Evolutionary conservation across 2,329 filamentous ascomycete genomes (phyloP), one percentile per base, ranked within the genome.

Genomic region (Talaromyces pinophilus): DNA sequence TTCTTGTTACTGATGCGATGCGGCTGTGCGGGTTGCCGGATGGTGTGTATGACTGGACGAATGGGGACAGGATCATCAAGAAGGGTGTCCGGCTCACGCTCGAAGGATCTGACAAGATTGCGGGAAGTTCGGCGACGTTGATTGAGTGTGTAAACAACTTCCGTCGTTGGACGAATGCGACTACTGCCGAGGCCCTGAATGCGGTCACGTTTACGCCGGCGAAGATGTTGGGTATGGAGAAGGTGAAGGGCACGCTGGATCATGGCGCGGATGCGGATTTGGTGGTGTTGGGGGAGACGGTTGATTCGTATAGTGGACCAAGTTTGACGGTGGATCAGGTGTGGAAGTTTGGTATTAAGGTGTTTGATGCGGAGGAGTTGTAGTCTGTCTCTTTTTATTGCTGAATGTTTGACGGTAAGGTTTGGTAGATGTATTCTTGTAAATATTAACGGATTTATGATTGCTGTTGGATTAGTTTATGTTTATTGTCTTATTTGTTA

Each of bases 1-100:
- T 97, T 67, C 86, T 97, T 5, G 93, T 97, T 54, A 97, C 93
- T 0, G 93, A 97, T 77, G 93, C 93, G 5, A 96, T 96, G 92
- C 89, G 92, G 71, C 85, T 96, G 17, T 89, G 92, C 22, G 93
- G 93, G 0, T 83, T 96, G 63, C 90, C 91, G 0, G 93, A 97
- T 72, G 93, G 93, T 2, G 84, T 87, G 1, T 96, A 97, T 75
- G 86, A 90, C 69, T 96, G 92, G 92, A 93, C 88, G 5, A 96
- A 97, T 66, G 85, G 86, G 48, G 85, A 87, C 64, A 79, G 83
- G 22, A 87, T 87, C 67, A 73, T 82, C 44, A 82, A 82, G 80
- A 86, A 85, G 61, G 92, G 93, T 0, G 82, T 87, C 0, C 84
- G 89, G 64, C 79, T 97, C 42, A 88, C 91, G 2, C 82, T 96